These are phyloP conservation scores for Ogataea populi-albae DNA, from an alignment of 805 yeast genomes.

Conservation along the genomic window DNA sequence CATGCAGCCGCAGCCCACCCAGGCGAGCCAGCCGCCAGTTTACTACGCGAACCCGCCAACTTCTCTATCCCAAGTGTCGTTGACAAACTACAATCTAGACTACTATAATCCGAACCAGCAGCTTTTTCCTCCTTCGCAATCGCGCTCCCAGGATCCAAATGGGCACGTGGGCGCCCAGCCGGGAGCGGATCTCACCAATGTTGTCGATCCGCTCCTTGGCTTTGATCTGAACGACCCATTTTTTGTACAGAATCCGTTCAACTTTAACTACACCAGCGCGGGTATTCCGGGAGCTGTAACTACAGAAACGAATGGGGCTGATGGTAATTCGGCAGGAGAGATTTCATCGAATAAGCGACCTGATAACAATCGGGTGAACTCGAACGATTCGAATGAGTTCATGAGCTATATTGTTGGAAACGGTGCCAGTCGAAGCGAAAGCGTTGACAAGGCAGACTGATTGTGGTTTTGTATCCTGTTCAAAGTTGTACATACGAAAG, in stretches of 20 bases:
- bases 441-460: slow-evolving; percentile 5
- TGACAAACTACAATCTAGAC: slow-evolving; percentile 23
- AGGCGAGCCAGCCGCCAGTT: slow-evolving; percentile 3
- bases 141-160: slow-evolving; percentile 5
- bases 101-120: slow-evolving; percentile 23
- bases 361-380: slow-evolving; percentile 14
- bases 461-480: too few relatives aligned
- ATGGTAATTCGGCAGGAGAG: background rate
- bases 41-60: slow-evolving; percentile 11
- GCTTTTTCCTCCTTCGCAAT: slow-evolving; percentile 19
- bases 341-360: slow-evolving; percentile 10
- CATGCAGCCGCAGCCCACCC: background rate
- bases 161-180: slow-evolving; percentile 5
- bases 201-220: slow-evolving; percentile 39
- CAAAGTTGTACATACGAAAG: too few relatives aligned
- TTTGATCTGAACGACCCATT: slow-evolving; percentile 48
- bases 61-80: slow-evolving; percentile 21
- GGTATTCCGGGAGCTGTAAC: background rate
- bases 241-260: slow-evolving; percentile 49
- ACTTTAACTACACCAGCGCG: slow-evolving; percentile 34
- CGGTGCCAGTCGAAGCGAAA: slow-evolving; percentile 11
- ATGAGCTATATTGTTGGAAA: slow-evolving; percentile 13
- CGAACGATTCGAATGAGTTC: slow-evolving; percentile 21
- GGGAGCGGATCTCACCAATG: slow-evolving; percentile 11
- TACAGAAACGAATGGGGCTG: background rate